Evolutionary conservation across 805 yeast genomes (phyloP).

Genomic region (Candida boleticola): DNA sequence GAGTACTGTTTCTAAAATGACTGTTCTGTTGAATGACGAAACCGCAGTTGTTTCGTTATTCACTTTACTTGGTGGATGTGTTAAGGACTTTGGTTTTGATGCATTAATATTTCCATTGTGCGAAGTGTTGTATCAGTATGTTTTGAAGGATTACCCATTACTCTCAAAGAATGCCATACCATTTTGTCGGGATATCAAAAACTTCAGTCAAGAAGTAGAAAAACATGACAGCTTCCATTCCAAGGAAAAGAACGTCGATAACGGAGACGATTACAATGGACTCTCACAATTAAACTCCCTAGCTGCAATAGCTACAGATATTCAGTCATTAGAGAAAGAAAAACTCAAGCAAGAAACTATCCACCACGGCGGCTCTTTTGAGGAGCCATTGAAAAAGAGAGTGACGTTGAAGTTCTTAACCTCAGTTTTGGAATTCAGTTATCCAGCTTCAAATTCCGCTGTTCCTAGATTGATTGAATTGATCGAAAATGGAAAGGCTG

Average conservation of each 20-base stretch:
- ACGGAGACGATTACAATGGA: conserved; percentile 7
- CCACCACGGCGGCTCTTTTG: neutral
- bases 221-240: neutral
- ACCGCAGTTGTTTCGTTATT: conserved; percentile 55
- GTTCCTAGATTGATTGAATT: conserved; percentile 80
- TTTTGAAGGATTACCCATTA: conserved; percentile 65
- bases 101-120: conserved; percentile 60
- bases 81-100: conserved; percentile 82
- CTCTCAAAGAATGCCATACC: conserved; percentile 42
- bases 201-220: neutral
- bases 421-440: conserved; percentile 61
- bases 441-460: conserved; percentile 61
- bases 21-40: conserved; percentile 42
- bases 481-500: conserved; percentile 70
- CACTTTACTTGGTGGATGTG: conserved; percentile 64
- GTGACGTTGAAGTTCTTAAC: conserved; percentile 51
- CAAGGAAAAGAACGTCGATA: conserved; percentile 5
- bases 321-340: conserved; percentile 13
- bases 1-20: conserved; percentile 22
- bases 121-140: conserved; percentile 62
- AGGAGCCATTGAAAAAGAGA: conserved; percentile 16
- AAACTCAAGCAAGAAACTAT: neutral
- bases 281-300: conserved; percentile 22
- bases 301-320: conserved; percentile 34
- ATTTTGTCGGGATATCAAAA: conserved; percentile 13